These are phyloP conservation scores for Vachellia pachyceras DNA, from an alignment of 306 rosid genomes.

Conservation along the genomic window DNA sequence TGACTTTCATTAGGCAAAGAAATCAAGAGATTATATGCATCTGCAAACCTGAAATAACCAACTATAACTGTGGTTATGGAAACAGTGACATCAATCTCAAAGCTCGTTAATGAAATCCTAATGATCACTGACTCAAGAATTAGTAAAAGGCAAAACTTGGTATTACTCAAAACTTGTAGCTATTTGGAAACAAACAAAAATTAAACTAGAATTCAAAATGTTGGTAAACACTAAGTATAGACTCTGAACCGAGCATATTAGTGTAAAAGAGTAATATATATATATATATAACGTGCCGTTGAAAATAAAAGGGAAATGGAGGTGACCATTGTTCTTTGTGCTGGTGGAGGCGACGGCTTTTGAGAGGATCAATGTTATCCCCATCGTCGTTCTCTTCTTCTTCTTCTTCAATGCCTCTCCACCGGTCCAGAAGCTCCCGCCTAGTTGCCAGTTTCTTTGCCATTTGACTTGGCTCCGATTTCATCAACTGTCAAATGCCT, in stretches of 20 bases:
- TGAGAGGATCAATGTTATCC: conserved; percentile 48
- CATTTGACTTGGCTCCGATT: conserved; percentile 35
- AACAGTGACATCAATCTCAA: conserved; percentile 10
- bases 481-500: not conserved
- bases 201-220: not conserved
- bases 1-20: conserved; percentile 71
- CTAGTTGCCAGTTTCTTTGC: conserved; percentile 49
- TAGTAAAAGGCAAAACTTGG: conserved; percentile 1
- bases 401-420: conserved; percentile 75
- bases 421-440: conserved; percentile 68
- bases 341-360: conserved; percentile 58
- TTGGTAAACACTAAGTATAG: not conserved
- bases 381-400: conserved; percentile 54
- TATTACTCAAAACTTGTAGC: conserved; percentile 10
- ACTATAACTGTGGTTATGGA: conserved; percentile 27
- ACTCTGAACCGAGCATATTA: not conserved
- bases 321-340: conserved; percentile 76
- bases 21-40: conserved; percentile 73
- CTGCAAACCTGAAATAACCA: conserved; percentile 75
- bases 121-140: conserved; percentile 22
- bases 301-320: not conserved
- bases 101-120: conserved; percentile 12
- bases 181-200: conserved; percentile 2
- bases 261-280: not conserved
- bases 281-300: not conserved